Evolutionary conservation across 2,329 filamentous ascomycete species (phyloP).

Genomic region (Akanthomyces dipterigenus): DNA sequence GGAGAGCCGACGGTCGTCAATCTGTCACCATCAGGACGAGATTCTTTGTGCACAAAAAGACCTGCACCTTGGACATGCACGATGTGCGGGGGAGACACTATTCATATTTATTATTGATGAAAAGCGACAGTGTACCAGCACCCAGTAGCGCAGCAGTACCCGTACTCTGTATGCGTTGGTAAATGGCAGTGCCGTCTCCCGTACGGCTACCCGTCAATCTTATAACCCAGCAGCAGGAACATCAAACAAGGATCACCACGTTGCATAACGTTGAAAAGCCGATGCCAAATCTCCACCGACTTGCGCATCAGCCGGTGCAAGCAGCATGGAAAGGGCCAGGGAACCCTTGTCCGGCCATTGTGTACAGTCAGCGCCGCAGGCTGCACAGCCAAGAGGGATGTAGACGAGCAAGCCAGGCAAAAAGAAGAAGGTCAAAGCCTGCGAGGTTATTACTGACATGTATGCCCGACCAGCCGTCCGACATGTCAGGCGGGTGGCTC

Average conservation of each 20-base stretch:
- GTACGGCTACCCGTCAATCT: neutral
- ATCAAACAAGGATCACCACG: neutral
- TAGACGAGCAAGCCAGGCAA: neutral
- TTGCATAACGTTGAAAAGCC: neutral
- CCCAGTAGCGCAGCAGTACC: neutral
- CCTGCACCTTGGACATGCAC: neutral
- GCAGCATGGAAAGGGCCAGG: neutral
- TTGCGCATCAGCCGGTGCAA: neutral
- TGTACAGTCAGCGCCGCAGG: neutral
- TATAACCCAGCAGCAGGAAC: neutral
- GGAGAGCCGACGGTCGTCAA: neutral
- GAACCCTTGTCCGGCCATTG: neutral
- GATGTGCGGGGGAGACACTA: neutral
- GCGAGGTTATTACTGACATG: neutral
- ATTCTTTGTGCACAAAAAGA: neutral
- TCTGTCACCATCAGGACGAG: neutral
- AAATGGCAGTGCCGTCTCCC: neutral
- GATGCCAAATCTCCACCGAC: neutral
- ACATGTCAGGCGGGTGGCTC: neutral
- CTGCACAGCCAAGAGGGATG: neutral
- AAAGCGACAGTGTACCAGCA: neutral
- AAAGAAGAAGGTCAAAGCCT: constrained; percentile 6
- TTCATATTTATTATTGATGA: neutral
- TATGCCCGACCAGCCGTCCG: neutral
- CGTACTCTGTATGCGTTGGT: neutral